These are phyloP conservation scores for Phallus indusiatus DNA, from an alignment of 768 basidiomycete species.

Conservation along the genomic window DNA sequence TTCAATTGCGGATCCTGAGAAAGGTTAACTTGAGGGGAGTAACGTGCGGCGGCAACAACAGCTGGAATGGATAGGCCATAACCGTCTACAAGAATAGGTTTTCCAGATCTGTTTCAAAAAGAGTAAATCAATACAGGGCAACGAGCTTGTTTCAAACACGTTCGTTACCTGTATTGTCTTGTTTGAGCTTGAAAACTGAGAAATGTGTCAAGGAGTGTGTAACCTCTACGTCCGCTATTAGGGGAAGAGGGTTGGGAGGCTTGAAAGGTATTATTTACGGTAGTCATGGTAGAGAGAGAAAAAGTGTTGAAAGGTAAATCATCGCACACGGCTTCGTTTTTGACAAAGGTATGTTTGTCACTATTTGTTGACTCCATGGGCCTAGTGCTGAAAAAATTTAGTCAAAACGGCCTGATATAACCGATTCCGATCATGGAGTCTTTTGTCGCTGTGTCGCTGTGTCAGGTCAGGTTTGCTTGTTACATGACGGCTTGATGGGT, in stretches of 20 bases:
- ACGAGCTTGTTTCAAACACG: neutral
- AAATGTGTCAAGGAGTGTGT: neutral
- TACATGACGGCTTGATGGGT: no score
- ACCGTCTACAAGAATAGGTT: slow-evolving; percentile 57
- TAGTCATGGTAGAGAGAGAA: neutral
- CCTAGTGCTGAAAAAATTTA: no score
- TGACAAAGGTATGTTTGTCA: no score
- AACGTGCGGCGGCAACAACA: slow-evolving; percentile 67
- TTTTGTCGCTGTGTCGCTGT: no score
- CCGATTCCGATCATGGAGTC: no score
- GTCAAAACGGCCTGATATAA: no score
- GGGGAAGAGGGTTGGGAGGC: neutral
- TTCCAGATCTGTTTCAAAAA: slow-evolving; percentile 27
- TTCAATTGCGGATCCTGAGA: slow-evolving; percentile 38
- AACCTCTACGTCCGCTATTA: neutral
- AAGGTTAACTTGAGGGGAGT: slow-evolving; percentile 34
- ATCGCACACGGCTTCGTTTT: no score
- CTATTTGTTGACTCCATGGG: no score
- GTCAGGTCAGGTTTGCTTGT: no score
- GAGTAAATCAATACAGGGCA: neutral
- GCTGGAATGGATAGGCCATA: slow-evolving; percentile 65
- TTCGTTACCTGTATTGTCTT: neutral
- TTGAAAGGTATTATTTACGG: neutral
- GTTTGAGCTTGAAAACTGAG: slow-evolving; percentile 5
- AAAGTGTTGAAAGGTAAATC: neutral